A percentile compares a stretch with the other conserved stretches of the same genome.
These are phyloP conservation scores for Cyanidiococcus yangmingshanensis DNA, from an alignment of 23 red algal genomes.

Conservation along the genomic window DNA sequence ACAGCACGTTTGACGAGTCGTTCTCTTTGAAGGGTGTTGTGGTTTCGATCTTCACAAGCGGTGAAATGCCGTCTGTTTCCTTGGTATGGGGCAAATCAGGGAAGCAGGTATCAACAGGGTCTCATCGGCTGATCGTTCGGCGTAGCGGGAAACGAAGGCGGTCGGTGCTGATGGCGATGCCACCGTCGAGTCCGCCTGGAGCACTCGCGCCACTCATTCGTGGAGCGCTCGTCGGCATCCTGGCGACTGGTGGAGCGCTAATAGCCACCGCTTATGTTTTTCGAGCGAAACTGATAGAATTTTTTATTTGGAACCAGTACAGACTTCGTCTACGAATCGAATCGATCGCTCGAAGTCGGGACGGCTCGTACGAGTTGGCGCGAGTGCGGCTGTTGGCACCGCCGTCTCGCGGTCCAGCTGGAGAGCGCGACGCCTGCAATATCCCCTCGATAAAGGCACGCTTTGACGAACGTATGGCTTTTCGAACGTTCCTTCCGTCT, in stretches of 20 bases:
- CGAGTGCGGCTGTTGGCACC: constrained; percentile 11
- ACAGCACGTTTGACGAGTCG: too few species aligned
- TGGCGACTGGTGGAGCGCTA: neutral
- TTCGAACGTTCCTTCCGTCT: neutral
- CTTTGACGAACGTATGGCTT: neutral
- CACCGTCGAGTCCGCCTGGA: neutral
- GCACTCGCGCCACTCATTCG: neutral
- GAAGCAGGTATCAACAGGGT: too few species aligned
- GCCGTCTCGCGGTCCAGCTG: neutral
- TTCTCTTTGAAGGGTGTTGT: too few species aligned
- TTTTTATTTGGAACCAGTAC: neutral
- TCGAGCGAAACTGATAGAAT: constrained; percentile 10
- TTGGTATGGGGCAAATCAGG: too few species aligned
- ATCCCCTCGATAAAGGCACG: neutral
- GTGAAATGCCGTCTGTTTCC: too few species aligned
- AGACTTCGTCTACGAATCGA: neutral
- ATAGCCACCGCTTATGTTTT: neutral
- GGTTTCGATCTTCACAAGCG: too few species aligned
- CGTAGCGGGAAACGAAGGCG: too few species aligned
- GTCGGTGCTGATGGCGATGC: neutral
- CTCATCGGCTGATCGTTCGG: too few species aligned
- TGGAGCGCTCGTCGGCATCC: neutral
- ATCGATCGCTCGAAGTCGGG: neutral
- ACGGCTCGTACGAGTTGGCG: neutral
- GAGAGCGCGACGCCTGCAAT: neutral